Evolutionary conservation across 2,329 filamentous ascomycete species (phyloP).

Genomic region (Periconia sp.): DNA sequence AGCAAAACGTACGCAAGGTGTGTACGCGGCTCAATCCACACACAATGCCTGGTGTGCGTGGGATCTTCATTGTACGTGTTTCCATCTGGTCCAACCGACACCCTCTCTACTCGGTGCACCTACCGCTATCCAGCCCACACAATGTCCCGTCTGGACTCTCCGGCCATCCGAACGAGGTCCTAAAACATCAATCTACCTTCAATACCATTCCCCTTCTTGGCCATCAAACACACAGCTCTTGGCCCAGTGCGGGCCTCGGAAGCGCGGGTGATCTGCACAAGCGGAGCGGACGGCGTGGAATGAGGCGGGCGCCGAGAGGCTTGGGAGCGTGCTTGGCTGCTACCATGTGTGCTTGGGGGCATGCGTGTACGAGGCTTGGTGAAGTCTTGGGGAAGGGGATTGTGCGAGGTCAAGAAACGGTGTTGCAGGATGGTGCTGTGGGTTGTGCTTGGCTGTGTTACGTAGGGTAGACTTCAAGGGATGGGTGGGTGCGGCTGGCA

Average conservation of each 20-base stretch:
- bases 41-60: no score
- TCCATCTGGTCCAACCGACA: no score
- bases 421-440: slow-evolving; percentile 34
- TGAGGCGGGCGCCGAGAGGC: slow-evolving; percentile 5
- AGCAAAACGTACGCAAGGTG: no score
- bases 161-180: no score
- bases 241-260: neutral
- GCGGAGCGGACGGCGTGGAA: neutral
- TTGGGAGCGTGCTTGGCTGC: slow-evolving; percentile 10
- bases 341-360: slow-evolving; percentile 12
- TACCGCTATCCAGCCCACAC: no score
- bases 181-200: no score
- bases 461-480: neutral
- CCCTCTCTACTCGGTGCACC: no score
- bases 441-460: slow-evolving; percentile 1
- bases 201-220: no score
- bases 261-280: slow-evolving; percentile 7
- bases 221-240: slow-evolving; percentile 1
- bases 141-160: no score
- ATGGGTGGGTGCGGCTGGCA: slow-evolving; percentile 33
- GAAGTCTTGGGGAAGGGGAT: neutral
- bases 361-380: no score
- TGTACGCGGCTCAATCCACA: no score
- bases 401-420: slow-evolving; percentile 4
- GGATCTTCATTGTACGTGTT: no score